Percentiles rank a stretch among this genome's conserved stretches.
Conservation (phyloP, 768 basidiomycete genomes). For the Boletus reticuloceps region DNA sequence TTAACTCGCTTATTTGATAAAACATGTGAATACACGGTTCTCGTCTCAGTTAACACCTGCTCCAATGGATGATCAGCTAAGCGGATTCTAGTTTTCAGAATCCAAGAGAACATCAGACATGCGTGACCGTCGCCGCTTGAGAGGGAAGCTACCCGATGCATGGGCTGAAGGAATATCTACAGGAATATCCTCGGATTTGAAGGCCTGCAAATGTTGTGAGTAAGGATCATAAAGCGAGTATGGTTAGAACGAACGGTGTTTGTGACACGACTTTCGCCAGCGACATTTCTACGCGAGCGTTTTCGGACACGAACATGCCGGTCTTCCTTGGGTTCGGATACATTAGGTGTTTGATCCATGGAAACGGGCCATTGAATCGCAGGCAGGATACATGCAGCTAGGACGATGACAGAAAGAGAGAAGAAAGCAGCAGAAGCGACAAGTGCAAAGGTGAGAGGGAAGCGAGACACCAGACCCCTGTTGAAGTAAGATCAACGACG, state of each 20-base stretch:
- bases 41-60: conserved; percentile 10
- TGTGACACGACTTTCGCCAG: conserved; percentile 19
- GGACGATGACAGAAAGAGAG: conserved; percentile 41
- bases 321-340: conserved; percentile 18
- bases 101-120: conserved; percentile 30
- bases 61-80: conserved; percentile 7
- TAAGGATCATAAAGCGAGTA: not conserved
- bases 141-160: conserved; percentile 27
- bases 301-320: conserved; percentile 25
- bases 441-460: conserved; percentile 57
- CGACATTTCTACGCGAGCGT: conserved; percentile 24
- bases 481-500: conserved; percentile 1
- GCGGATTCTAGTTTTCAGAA: conserved; percentile 24
- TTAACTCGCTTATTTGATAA: conserved; percentile 24
- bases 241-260: conserved; percentile 21
- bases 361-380: conserved; percentile 30
- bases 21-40: conserved; percentile 20
- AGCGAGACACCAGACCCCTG: conserved; percentile 69
- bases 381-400: conserved; percentile 56
- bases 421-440: conserved; percentile 46
- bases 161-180: conserved; percentile 32
- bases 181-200: conserved; percentile 27
- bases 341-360: conserved; percentile 10
- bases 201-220: conserved; percentile 19
- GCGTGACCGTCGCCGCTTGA: conserved; percentile 49